phyloP scores from a whole-genome alignment of 2,329 filamentous ascomycete species.

The Calonectria montana region DNA sequence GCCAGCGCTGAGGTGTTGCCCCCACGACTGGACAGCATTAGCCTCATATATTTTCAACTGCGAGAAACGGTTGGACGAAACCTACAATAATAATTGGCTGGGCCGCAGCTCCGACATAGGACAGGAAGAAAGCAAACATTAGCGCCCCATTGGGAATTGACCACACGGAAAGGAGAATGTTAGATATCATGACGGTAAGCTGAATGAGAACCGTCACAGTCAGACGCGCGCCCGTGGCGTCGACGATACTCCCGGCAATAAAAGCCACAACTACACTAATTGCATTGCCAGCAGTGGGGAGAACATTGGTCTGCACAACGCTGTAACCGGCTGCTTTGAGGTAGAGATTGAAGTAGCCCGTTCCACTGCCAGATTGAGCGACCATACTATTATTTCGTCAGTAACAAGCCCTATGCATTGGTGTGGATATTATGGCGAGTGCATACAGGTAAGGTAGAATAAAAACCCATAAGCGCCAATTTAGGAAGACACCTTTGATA shows the following conservation, averaged over 20 bases:
- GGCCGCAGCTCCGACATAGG: conserved; percentile 11
- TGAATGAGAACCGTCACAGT: conserved; percentile 10
- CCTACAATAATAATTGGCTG: conserved; percentile 17
- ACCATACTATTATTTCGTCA: conserved; percentile 3
- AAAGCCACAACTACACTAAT: conserved; percentile 11
- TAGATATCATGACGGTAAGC: background rate
- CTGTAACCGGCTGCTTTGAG: conserved; percentile 13
- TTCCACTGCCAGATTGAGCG: conserved; percentile 9
- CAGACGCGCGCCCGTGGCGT: conserved; percentile 3
- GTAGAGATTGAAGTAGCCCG: conserved; percentile 16
- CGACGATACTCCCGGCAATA: conserved; percentile 5
- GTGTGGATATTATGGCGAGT: too few species aligned
- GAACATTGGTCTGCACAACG: conserved; percentile 4
- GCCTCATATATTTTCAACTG: background rate
- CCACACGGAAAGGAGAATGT: conserved; percentile 13
- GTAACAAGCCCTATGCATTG: too few species aligned
- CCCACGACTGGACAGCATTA: conserved; percentile 1
- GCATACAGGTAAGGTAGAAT: conserved; percentile 13
- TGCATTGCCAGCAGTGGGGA: conserved; percentile 10
- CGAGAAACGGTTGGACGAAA: background rate
- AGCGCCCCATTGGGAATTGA: background rate
- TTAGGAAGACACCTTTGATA: conserved; percentile 1
- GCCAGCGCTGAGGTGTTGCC: conserved; percentile 9
- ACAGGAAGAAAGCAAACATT: conserved; percentile 17
- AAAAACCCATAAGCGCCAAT: conserved; percentile 14